Percentiles rank a stretch among this genome's conserved stretches.
Conservation (phyloP, 352 stramenopile species). For the Phytophthora fragariaefolia region DNA sequence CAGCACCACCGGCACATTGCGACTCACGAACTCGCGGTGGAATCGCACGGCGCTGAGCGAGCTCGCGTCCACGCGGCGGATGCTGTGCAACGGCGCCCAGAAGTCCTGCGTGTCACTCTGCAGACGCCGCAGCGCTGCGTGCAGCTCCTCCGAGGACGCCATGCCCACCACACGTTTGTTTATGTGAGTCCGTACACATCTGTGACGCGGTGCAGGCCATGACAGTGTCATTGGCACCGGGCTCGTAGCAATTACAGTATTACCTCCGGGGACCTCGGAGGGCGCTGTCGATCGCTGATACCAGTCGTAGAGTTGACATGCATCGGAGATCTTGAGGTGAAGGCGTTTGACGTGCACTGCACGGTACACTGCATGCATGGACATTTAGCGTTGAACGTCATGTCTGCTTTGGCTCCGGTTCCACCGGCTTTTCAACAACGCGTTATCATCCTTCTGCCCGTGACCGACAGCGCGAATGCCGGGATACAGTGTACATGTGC, state of each 20-base stretch:
- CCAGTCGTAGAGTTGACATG: too few species aligned
- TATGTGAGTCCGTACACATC: neutral
- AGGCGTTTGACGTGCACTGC: too few species aligned
- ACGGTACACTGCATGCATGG: too few species aligned
- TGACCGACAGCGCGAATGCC: too few species aligned
- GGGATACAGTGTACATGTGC: too few species aligned
- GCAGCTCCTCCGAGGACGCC: conserved; percentile 2
- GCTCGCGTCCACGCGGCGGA: conserved; percentile 59
- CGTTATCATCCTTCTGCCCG: conserved; percentile 1
- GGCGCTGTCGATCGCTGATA: too few species aligned
- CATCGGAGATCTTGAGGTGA: too few species aligned
- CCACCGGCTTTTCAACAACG: neutral
- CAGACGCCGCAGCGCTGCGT: conserved; percentile 39
- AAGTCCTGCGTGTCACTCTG: conserved; percentile 75
- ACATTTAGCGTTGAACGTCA: too few species aligned
- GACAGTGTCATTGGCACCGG: too few species aligned
- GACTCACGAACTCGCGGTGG: conserved; percentile 78
- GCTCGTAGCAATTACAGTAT: too few species aligned
- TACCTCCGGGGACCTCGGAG: too few species aligned
- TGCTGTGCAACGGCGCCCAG: conserved; percentile 63
- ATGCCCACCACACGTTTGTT: neutral
- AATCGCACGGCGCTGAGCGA: conserved; percentile 61
- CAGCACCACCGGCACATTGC: conserved; percentile 80
- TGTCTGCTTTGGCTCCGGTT: too few species aligned
- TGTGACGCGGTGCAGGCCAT: conserved; percentile 3